Conservation (phyloP, 2,329 filamentous ascomycete genomes). For the Phialocephala sp. region DNA sequence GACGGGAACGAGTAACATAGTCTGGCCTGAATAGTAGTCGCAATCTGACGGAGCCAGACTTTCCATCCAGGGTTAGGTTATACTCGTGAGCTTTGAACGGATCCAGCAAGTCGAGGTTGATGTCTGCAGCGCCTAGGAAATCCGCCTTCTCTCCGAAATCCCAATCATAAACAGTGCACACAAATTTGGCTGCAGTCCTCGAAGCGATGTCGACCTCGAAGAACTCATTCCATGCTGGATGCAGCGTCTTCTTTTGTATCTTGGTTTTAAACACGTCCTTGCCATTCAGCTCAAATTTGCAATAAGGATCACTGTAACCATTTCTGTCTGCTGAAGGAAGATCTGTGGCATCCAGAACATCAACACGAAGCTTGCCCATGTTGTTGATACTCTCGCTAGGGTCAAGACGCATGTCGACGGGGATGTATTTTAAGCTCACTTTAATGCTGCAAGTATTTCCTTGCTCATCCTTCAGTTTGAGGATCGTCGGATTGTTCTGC, state of each 20-base stretch:
- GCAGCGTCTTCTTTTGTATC: slow-evolving; percentile 93
- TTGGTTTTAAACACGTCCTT: slow-evolving; percentile 95
- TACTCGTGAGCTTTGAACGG: slow-evolving; percentile 84
- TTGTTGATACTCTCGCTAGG: slow-evolving; percentile 98
- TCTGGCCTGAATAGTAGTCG: slow-evolving; percentile 91
- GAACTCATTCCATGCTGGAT: slow-evolving; percentile 94
- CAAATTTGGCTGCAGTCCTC: slow-evolving; percentile 83
- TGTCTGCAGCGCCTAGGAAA: slow-evolving; percentile 76
- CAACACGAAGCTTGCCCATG: slow-evolving; percentile 93
- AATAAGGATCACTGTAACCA: slow-evolving; percentile 96
- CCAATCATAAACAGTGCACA: slow-evolving; percentile 88
- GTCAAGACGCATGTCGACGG: slow-evolving; percentile 91
- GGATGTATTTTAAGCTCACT: slow-evolving; percentile 93
- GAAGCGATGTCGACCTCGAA: slow-evolving; percentile 87
- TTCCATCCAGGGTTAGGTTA: slow-evolving; percentile 79
- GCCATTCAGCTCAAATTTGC: slow-evolving; percentile 89
- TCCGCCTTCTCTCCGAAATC: slow-evolving; percentile 97
- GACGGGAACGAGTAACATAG: slow-evolving; percentile 84
- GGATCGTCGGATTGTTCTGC: slow-evolving; percentile 87
- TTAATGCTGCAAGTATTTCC: slow-evolving; percentile 80
- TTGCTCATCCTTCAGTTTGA: slow-evolving; percentile 79
- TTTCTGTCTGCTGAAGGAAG: slow-evolving; percentile 95
- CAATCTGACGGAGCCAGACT: slow-evolving; percentile 82
- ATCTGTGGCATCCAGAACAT: slow-evolving; percentile 83
- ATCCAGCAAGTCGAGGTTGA: slow-evolving; percentile 80